Evolutionary conservation across 2,329 filamentous ascomycete species (phyloP), one percentile per base, ranked within the genome.

Genomic region (Beauveria sp.): DNA sequence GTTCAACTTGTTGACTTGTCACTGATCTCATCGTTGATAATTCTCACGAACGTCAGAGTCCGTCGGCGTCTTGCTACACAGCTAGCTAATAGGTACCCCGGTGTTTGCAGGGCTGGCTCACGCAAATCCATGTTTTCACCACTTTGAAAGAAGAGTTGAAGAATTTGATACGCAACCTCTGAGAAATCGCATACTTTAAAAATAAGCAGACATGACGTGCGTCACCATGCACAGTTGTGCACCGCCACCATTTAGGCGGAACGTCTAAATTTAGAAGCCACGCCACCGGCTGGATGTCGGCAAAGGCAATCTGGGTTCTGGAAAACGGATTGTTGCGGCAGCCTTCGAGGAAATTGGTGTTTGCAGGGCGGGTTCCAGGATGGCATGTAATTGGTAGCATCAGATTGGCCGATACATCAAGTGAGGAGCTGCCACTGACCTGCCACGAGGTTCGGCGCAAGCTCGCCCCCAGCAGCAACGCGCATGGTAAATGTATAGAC

Each of bases 251-350:
- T 56, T 61, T 51, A 3, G 30, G 43, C 51, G 51, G 51, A 61
- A 45, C 34, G 30, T 50, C 34, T 51, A 55, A 56, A 61, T 50
- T 55, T 61, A 56, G 59, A 61, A 55, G 58, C 58, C 57, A 45
- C 47, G 38, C 57, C 40, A 59, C 24, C 38, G 4, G n/a, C 7
- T 30, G 16, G 54, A 16, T 42, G 24, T 20, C 51, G 28, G 51
- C 38, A 54, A 54, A 54, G 7, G 42, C 54, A 46, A 57, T 43
- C 38, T 43, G 34, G 20, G 14, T 54, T 14, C 3, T 43, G 3
- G 18, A 28, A n/a, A 30, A 20, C 22, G 45, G 22, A 42, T 26
- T 20, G 26, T 26, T 20, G 55, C 20, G 28, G 18, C 30, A 18
- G 20, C 46, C 26, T 51, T 58, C 3, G 4, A 20, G n/a, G 14